Evolutionary conservation across 441 rosid species (phyloP).

Genomic region (California macrophylla): DNA sequence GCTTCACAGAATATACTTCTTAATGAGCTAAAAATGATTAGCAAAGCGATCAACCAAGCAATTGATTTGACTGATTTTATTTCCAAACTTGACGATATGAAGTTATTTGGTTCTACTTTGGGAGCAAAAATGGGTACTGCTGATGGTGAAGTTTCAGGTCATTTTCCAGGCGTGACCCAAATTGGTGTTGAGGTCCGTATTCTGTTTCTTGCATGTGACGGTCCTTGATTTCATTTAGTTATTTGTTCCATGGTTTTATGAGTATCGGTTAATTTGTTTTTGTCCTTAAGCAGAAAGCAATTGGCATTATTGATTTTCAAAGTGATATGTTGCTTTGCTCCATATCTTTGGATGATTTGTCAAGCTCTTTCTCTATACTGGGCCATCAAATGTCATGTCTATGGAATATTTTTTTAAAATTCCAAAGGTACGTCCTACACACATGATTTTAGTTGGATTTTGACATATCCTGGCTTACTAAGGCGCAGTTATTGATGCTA

Average conservation of each 20-base stretch:
- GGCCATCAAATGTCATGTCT: slow-evolving; percentile 56
- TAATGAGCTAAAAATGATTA: slow-evolving; percentile 52
- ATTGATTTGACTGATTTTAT: slow-evolving; percentile 48
- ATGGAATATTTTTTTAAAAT: slow-evolving; percentile 65
- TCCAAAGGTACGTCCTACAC: slow-evolving; percentile 61
- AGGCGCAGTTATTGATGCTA: not conserved
- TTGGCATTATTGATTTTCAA: slow-evolving; percentile 26
- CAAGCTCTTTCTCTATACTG: slow-evolving; percentile 40
- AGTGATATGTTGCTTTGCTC: slow-evolving; percentile 35
- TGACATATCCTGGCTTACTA: not conserved
- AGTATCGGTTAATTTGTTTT: slow-evolving; percentile 9
- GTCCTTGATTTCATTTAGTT: not conserved
- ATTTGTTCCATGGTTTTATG: slow-evolving; percentile 5
- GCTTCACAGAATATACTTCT: slow-evolving; percentile 52
- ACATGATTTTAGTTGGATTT: not conserved
- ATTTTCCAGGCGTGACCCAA: slow-evolving; percentile 39
- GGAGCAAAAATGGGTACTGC: slow-evolving; percentile 26
- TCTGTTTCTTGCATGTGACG: slow-evolving; percentile 19
- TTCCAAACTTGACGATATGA: slow-evolving; percentile 39
- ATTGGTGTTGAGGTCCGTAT: slow-evolving; percentile 66
- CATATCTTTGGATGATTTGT: slow-evolving; percentile 39
- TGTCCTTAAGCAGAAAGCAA: slow-evolving; percentile 39
- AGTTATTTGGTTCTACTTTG: slow-evolving; percentile 26
- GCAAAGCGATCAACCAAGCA: slow-evolving; percentile 45
- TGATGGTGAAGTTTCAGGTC: slow-evolving; percentile 34